Percentiles rank a stretch among this genome's conserved stretches.
These are phyloP conservation scores for Globisporangium viniferum DNA, from an alignment of 352 stramenopile genomes.

Conservation along the genomic window DNA sequence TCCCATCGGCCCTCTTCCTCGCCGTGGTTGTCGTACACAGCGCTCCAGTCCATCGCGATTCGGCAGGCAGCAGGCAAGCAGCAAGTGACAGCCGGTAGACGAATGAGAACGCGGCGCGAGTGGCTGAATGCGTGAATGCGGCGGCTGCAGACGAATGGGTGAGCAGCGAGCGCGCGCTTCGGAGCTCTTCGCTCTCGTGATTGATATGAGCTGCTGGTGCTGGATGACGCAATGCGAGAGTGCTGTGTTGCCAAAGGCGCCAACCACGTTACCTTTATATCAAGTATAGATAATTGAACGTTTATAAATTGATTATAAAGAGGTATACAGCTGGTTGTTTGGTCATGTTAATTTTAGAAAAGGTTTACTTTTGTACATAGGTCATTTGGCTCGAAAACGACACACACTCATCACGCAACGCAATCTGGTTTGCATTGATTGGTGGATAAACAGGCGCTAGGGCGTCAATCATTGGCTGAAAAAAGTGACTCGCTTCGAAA, in stretches of 20 bases:
- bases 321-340: not conserved
- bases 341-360: not conserved
- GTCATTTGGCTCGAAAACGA: not conserved
- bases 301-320: not conserved
- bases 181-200: not conserved
- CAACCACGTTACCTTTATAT: not conserved
- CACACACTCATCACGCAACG: not conserved
- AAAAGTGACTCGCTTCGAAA: not conserved
- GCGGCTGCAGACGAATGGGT: constrained; percentile 3
- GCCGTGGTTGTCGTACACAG: constrained; percentile 71
- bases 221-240: constrained; percentile 5
- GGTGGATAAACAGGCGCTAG: not conserved
- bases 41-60: constrained; percentile 68
- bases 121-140: not conserved
- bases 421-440: not conserved
- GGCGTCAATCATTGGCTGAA: not conserved
- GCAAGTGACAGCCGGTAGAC: not conserved
- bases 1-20: constrained; percentile 61
- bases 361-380: not conserved
- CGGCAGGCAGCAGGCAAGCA: not conserved
- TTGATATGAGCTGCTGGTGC: not conserved
- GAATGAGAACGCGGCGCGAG: not conserved
- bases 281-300: not conserved
- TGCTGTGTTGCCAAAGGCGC: not conserved
- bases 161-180: not conserved